Percentiles rank a stretch among this genome's conserved stretches.
phyloP scores from a whole-genome alignment of 2,329 filamentous ascomycete species.

The Pezicula neosporulosa region DNA sequence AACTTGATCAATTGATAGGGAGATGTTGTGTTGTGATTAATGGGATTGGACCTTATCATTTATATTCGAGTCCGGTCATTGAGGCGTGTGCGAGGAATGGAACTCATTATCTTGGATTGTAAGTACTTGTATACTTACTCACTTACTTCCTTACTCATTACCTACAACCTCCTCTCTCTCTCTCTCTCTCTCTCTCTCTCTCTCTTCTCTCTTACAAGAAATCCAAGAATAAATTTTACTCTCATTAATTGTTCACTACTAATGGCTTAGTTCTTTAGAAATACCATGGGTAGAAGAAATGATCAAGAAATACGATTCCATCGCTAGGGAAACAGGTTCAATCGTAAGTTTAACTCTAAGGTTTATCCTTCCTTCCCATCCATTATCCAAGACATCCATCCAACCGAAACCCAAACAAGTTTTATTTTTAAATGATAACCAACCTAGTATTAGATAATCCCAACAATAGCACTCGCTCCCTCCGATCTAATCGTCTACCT shows the following conservation, averaged over 20 bases:
- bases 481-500: conserved; percentile 5
- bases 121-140: background rate
- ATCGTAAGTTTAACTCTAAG: no score
- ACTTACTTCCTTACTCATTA: no score
- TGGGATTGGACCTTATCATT: conserved; percentile 59
- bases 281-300: conserved; percentile 10
- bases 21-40: conserved; percentile 54
- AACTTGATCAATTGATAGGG: conserved; percentile 5
- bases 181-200: no score
- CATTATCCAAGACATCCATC: no score
- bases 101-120: conserved; percentile 65
- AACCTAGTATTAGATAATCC: conserved; percentile 9
- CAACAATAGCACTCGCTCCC: conserved; percentile 4
- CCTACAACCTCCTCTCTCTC: no score
- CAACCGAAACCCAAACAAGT: no score
- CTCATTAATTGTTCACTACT: no score
- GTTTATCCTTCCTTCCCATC: no score
- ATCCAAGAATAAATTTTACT: no score
- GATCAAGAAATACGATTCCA: conserved; percentile 5
- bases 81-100: conserved; percentile 61
- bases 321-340: conserved; percentile 3
- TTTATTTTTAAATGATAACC: no score
- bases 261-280: conserved; percentile 8
- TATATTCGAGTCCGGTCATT: conserved; percentile 61
- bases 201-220: no score